Base-by-base conservation (phyloP, 2,329 filamentous ascomycete genomes). In the Diaporthe capsici region DNA sequence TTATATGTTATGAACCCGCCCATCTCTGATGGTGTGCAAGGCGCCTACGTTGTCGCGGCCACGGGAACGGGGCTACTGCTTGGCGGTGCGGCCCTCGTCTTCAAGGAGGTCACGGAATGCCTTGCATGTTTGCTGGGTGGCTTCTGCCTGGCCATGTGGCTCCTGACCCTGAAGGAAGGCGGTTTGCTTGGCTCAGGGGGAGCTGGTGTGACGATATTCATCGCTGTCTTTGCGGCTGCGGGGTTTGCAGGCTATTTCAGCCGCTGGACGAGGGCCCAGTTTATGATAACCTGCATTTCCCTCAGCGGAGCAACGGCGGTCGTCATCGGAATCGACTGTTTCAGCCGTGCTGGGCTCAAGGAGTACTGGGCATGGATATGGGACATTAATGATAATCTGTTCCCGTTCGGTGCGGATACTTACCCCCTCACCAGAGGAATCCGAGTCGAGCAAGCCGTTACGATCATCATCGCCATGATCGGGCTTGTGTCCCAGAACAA, bases 341-440 rank as follows among this genome's bases (percentile, higher is more conserved):
- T 96, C 80, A 96, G 93, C 80, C 89, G 92, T 77, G 95, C 95
- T n/a, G 96, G 96, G 0, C 86, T 98, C 80, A 98, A 98, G 83
- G 96, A 98, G 83, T 98, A 98, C 79, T 98, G 96, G 96, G 90
- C 95, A 8, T 98, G 97, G 82, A 88, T 98, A 51, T 98, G 96
- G 96, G 87, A 86, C 61, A 84, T 98, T 53, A 98, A 98, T 82
- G 87, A 92, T 57, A 88, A 94, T 70, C 86, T 95, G 0, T 98
- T 98, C 80, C 96, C 96, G 0, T 85, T 95, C 2, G 90, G 91
- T 51, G 93, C 94, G 1, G 87, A 88, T 65, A 95, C 94, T 0
- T 98, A 98, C 82, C 96, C 96, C 0, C 86, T 98, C 17, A 98
- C 95, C 0, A 94, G 92, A 79, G 95, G 94, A 3, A 97, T 98